Evolutionary conservation across 345 rosid species (phyloP).

Genomic region (Gossypium sturtianum): DNA sequence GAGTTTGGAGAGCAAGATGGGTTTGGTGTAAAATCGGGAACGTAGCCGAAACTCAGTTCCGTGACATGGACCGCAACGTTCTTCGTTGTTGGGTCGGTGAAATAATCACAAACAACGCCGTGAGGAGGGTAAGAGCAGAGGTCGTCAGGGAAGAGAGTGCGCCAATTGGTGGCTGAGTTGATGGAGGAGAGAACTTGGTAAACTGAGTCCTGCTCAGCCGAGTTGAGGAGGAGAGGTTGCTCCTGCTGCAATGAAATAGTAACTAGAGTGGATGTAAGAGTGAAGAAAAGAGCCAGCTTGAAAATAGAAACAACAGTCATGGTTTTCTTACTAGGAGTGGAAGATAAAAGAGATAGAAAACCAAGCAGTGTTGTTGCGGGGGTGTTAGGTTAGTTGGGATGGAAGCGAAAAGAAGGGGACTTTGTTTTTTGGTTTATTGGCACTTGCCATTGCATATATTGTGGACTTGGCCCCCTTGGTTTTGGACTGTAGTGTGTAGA

Average conservation of each 20-base stretch:
- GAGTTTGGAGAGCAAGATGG: slow-evolving; percentile 54
- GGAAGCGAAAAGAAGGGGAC: neutral
- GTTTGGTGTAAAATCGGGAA: slow-evolving; percentile 57
- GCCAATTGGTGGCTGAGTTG: slow-evolving; percentile 54
- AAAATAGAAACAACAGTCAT: slow-evolving; percentile 10
- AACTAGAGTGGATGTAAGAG: slow-evolving; percentile 14
- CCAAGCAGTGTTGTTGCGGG: neutral
- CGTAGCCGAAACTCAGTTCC: slow-evolving; percentile 54
- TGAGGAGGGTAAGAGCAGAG: slow-evolving; percentile 62
- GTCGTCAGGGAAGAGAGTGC: slow-evolving; percentile 49
- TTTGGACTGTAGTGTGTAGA: neutral
- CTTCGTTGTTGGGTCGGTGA: slow-evolving; percentile 16
- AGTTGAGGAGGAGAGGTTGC: slow-evolving; percentile 40
- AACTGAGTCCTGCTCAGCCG: slow-evolving; percentile 49
- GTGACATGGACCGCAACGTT: slow-evolving; percentile 37
- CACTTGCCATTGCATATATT: neutral
- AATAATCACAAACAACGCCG: slow-evolving; percentile 57
- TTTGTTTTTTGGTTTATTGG: neutral
- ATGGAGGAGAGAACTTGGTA: slow-evolving; percentile 46
- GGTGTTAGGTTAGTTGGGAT: neutral
- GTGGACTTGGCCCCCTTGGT: neutral
- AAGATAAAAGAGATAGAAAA: neutral
- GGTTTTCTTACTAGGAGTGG: neutral
- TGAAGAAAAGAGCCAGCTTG: slow-evolving; percentile 20
- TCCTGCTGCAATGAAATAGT: slow-evolving; percentile 17